Percentiles rank a stretch among this genome's conserved stretches.
Conservation (phyloP, 2,329 filamentous ascomycete species). For the Elsinoe perseae region DNA sequence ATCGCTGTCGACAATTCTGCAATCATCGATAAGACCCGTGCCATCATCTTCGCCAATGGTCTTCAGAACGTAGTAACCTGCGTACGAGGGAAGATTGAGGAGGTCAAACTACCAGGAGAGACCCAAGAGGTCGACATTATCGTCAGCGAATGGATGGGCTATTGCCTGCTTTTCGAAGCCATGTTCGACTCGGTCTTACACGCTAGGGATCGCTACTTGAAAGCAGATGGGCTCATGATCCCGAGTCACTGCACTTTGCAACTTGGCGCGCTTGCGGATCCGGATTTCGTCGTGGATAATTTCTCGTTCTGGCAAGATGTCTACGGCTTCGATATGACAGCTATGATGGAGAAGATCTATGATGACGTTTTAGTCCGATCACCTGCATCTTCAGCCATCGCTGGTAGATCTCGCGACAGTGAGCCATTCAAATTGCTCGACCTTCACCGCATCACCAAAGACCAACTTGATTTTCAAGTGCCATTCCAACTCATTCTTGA, state of each 20-base stretch:
- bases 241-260: constrained; percentile 79
- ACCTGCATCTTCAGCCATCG: constrained; percentile 42
- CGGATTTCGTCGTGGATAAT: constrained; percentile 68
- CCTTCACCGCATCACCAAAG: constrained; percentile 61
- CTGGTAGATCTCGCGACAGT: constrained; percentile 41
- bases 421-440: constrained; percentile 67
- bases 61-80: constrained; percentile 68
- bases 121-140: constrained; percentile 84
- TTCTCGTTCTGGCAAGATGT: constrained; percentile 84
- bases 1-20: constrained; percentile 88
- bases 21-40: constrained; percentile 78
- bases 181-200: constrained; percentile 92
- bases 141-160: constrained; percentile 97
- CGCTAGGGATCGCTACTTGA: constrained; percentile 79
- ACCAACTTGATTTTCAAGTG: constrained; percentile 68
- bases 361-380: constrained; percentile 51
- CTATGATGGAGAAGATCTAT: constrained; percentile 76
- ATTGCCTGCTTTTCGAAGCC: constrained; percentile 84
- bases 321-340: constrained; percentile 89
- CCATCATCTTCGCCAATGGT: constrained; percentile 76
- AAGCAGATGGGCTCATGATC: constrained; percentile 70
- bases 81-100: constrained; percentile 78
- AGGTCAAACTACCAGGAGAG: constrained; percentile 57
- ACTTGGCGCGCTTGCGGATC: constrained; percentile 70
- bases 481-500: constrained; percentile 57